Percentiles rank a stretch among this genome's conserved stretches.
Conservation (phyloP, 805 yeast genomes). For the Wickerhamomyces chaumierensis region DNA sequence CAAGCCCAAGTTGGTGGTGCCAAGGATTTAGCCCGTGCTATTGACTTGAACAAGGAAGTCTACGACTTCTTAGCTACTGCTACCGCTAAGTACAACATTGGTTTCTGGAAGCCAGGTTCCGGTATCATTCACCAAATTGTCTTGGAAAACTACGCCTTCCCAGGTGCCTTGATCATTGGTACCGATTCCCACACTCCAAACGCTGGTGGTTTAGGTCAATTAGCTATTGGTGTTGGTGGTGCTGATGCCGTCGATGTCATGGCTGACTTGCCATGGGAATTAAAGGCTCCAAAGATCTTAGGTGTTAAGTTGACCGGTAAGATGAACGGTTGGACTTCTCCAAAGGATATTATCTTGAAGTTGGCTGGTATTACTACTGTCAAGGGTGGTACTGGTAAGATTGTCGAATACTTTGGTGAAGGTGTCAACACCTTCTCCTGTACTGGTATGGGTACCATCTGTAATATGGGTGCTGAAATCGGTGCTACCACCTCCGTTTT, state of each 20-base stretch:
- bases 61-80: constrained; percentile 84
- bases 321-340: constrained; percentile 92
- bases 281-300: constrained; percentile 90
- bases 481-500: constrained; percentile 97
- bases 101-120: constrained; percentile 99
- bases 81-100: constrained; percentile 91
- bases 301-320: constrained; percentile 93
- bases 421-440: constrained; percentile 89
- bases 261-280: constrained; percentile 93
- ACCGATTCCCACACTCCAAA: constrained; percentile 97
- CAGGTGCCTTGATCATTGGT: constrained; percentile 94
- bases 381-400: constrained; percentile 96
- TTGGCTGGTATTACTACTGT: constrained; percentile 92
- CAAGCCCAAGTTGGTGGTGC: constrained; percentile 92
- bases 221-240: constrained; percentile 99
- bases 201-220: constrained; percentile 97
- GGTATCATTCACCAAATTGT: constrained; percentile 98
- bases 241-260: constrained; percentile 98
- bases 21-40: constrained; percentile 75
- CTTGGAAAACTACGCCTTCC: constrained; percentile 92
- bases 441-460: constrained; percentile 98
- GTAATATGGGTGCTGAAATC: constrained; percentile 99
- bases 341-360: constrained; percentile 89
- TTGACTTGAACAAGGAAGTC: constrained; percentile 86
- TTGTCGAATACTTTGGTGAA: constrained; percentile 92